A percentile compares a stretch with the other conserved stretches of the same genome.
Evolutionary conservation across 495 filamentous ascomycete species (phyloP).

Genomic region (Lineolata rhizophorae): DNA sequence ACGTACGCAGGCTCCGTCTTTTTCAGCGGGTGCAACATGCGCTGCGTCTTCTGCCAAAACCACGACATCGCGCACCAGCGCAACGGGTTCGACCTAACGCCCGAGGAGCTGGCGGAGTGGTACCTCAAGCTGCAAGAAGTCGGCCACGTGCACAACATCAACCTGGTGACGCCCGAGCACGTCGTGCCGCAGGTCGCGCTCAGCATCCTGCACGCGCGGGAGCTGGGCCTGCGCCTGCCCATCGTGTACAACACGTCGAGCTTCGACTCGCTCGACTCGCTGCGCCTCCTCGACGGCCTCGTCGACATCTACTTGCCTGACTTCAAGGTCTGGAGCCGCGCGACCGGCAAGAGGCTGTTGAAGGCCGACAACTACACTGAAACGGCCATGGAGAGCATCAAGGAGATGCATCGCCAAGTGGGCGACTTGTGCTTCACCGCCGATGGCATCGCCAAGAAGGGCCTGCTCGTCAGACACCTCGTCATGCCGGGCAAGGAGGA

Average conservation of each 20-base stretch:
- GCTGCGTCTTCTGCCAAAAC: constrained; percentile 70
- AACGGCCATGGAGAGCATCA: constrained; percentile 46
- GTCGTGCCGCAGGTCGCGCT: constrained; percentile 59
- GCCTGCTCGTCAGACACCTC: constrained; percentile 48
- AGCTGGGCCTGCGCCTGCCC: constrained; percentile 41
- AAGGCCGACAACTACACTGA: constrained; percentile 51
- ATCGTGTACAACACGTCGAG: constrained; percentile 63
- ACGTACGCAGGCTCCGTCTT: constrained; percentile 63
- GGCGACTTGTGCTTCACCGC: constrained; percentile 55
- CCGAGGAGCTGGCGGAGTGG: constrained; percentile 55
- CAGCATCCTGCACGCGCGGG: constrained; percentile 41
- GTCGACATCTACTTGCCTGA: constrained; percentile 63
- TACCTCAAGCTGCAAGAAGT: constrained; percentile 54
- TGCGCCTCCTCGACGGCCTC: constrained; percentile 46
- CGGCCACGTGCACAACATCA: constrained; percentile 57
- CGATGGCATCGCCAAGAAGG: constrained; percentile 54
- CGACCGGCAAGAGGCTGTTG: constrained; percentile 40
- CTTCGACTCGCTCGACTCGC: constrained; percentile 45
- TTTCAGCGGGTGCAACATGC: constrained; percentile 51
- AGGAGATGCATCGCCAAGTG: constrained; percentile 53
- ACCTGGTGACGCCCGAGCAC: constrained; percentile 56
- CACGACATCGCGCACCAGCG: constrained; percentile 55
- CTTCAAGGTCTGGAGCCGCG: constrained; percentile 50
- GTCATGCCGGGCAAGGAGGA: constrained; percentile 56
- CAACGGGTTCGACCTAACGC: constrained; percentile 53